Evolutionary conservation across 371 early-diverging fungal genomes (phyloP).

Genomic region (Mortierella sp.): DNA sequence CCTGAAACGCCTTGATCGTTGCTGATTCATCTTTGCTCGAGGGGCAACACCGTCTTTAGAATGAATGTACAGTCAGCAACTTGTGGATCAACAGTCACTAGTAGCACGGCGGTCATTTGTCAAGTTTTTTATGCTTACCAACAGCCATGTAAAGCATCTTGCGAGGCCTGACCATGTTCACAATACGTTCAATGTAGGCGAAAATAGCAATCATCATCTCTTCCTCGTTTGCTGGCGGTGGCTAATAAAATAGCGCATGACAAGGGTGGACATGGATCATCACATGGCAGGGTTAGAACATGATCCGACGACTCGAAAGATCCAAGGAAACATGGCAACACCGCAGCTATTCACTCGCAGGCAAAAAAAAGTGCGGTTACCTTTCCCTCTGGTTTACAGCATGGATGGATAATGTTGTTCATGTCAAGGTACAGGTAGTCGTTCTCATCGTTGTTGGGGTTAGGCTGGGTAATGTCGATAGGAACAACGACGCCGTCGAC

Average conservation of each 20-base stretch:
- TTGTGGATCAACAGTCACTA: no score
- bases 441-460: slow-evolving; percentile 93
- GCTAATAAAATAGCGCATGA: slow-evolving; percentile 54
- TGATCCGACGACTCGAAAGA: no score
- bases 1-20: slow-evolving; percentile 98
- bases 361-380: slow-evolving; percentile 52
- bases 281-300: no score
- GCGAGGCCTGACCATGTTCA: slow-evolving; percentile 91
- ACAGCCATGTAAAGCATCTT: slow-evolving; percentile 97
- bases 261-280: no score
- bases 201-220: slow-evolving; percentile 96
- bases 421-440: slow-evolving; percentile 99
- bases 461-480: slow-evolving; percentile 89
- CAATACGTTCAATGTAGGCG: slow-evolving; percentile 94
- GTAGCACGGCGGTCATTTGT: no score
- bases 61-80: no score
- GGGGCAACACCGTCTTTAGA: slow-evolving; percentile 98
- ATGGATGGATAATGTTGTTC: slow-evolving; percentile 99
- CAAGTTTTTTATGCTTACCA: no score
- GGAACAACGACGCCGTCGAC: slow-evolving; percentile 82
- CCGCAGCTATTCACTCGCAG: no score
- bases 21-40: slow-evolving; percentile 99
- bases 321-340: neutral
- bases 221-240: slow-evolving; percentile 91
- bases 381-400: slow-evolving; percentile 95